Evolutionary conservation across 371 early-diverging fungal species (phyloP).

Genomic region (Mucor piriformis): DNA sequence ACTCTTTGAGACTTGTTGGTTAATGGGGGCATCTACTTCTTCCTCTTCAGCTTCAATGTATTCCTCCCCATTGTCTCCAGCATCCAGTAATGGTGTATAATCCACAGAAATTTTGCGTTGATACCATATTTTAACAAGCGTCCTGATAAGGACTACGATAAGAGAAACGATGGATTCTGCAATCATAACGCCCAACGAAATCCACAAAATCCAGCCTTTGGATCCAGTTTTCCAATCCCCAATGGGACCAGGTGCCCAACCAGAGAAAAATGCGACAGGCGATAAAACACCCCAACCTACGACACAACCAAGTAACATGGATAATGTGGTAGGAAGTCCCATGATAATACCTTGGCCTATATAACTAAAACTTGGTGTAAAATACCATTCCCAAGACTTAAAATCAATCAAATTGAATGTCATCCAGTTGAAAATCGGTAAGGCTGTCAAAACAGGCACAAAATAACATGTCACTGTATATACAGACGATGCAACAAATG

Average conservation of each 20-base stretch:
- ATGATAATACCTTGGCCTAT: constrained; percentile 87
- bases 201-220: constrained; percentile 86
- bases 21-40: constrained; percentile 46
- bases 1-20: constrained; percentile 58
- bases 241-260: constrained; percentile 81
- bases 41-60: constrained; percentile 19
- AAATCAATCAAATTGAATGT: constrained; percentile 46
- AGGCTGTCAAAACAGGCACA: constrained; percentile 57
- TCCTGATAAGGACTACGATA: constrained; percentile 50
- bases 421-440: constrained; percentile 73
- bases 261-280: constrained; percentile 65
- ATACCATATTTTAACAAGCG: constrained; percentile 19
- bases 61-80: not conserved
- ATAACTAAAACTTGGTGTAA: constrained; percentile 78
- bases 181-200: constrained; percentile 84
- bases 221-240: constrained; percentile 74
- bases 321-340: constrained; percentile 34
- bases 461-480: constrained; percentile 73
- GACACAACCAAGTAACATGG: constrained; percentile 70
- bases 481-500: constrained; percentile 63
- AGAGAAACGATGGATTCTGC: constrained; percentile 75
- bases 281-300: constrained; percentile 84
- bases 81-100: too few relatives aligned
- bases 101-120: not conserved
- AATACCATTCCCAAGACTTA: constrained; percentile 73